These are phyloP conservation scores for Actinomortierella wolfii DNA, from an alignment of 371 early-diverging fungal genomes.

Conservation along the genomic window DNA sequence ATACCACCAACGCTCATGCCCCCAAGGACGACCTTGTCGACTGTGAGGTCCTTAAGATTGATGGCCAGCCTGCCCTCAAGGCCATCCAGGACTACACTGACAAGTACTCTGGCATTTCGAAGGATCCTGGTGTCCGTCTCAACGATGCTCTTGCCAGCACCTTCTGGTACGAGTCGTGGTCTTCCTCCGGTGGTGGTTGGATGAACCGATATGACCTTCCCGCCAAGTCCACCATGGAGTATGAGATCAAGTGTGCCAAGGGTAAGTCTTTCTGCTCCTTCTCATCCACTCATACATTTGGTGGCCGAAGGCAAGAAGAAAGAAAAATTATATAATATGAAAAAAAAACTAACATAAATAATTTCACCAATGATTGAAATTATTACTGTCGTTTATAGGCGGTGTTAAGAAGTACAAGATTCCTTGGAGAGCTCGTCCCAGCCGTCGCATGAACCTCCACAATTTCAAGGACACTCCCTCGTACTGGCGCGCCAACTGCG, in stretches of 20 bases:
- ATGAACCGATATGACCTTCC: conserved; percentile 39
- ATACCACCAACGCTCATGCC: conserved; percentile 8
- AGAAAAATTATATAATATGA: too few species aligned
- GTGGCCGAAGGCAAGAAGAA: too few species aligned
- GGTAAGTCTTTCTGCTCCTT: too few species aligned
- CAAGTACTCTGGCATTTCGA: conserved; percentile 35
- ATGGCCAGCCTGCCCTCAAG: conserved; percentile 44
- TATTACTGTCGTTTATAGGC: too few species aligned
- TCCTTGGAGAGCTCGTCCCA: conserved; percentile 26
- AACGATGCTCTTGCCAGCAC: conserved; percentile 47
- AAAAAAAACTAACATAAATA: too few species aligned
- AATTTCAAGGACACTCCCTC: conserved; percentile 33
- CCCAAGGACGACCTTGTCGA: conserved; percentile 13
- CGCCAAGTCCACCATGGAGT: conserved; percentile 23
- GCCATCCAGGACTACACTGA: conserved; percentile 43
- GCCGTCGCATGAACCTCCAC: conserved; percentile 22
- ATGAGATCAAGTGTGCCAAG: conserved; percentile 30
- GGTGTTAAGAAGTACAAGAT: conserved; percentile 24
- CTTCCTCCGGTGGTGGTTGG: conserved; percentile 37
- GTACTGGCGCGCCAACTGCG: conserved; percentile 37
- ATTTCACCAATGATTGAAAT: too few species aligned
- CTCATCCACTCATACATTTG: too few species aligned
- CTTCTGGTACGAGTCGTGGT: conserved; percentile 39
- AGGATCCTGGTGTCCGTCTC: conserved; percentile 46
- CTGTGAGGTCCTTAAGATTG: conserved; percentile 38